Percentiles rank a stretch among this genome's conserved stretches.
Conservation (phyloP, 179 eudicot genomes). For the Vitellaria paradoxa region DNA sequence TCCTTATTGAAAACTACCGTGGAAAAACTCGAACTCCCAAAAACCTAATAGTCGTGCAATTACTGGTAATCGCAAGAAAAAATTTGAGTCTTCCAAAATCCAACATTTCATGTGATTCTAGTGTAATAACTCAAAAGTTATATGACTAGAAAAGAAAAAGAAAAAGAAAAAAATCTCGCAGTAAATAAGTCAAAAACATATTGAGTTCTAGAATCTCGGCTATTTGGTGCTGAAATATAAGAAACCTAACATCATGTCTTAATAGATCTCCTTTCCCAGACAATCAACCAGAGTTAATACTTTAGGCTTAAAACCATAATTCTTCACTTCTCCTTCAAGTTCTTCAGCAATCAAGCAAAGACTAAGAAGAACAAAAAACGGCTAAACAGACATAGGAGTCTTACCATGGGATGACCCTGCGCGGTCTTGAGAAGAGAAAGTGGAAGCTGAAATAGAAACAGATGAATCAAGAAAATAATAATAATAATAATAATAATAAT, state of each 20-base stretch:
- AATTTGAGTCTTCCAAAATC: background rate
- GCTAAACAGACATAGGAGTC: background rate
- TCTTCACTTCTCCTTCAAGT: background rate
- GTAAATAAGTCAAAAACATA: background rate
- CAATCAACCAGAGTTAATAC: background rate
- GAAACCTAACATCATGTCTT: background rate
- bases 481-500: too few relatives aligned
- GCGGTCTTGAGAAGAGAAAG: slow-evolving; percentile 69
- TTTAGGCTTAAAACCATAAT: background rate
- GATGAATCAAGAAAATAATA: background rate
- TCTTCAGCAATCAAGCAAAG: background rate
- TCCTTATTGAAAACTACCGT: background rate
- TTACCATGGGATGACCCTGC: slow-evolving; percentile 82
- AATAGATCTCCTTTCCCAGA: background rate
- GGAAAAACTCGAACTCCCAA: background rate
- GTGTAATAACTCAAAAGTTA: background rate
- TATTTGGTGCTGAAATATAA: background rate
- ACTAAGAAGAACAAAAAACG: background rate
- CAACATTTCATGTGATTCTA: background rate
- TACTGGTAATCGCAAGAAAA: background rate
- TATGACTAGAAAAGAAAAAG: background rate
- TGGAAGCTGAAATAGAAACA: slow-evolving; percentile 45
- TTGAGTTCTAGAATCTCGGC: background rate
- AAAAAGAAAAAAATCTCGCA: background rate
- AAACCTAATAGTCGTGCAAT: background rate